Conservation (phyloP, 257 asterid species). For the Penstemon barbatus region DNA sequence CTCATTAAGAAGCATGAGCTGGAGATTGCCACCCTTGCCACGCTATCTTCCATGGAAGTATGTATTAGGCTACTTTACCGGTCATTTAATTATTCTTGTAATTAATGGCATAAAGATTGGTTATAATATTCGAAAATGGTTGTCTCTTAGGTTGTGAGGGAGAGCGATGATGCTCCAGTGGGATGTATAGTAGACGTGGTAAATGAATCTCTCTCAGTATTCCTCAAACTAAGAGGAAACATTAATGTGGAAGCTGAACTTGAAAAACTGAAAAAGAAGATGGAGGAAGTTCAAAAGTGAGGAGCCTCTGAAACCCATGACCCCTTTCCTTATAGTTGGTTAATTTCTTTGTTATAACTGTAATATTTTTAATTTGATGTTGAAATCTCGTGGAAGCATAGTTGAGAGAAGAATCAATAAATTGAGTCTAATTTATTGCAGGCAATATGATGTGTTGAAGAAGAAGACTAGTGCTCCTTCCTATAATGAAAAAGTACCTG, state of each 20-base stretch:
- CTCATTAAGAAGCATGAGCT: conserved; percentile 51
- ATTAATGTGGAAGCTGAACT: conserved; percentile 67
- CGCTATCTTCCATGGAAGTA: conserved; percentile 69
- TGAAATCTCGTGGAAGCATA: background rate
- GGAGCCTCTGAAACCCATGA: conserved; percentile 26
- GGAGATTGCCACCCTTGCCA: conserved; percentile 82
- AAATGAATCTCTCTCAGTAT: conserved; percentile 61
- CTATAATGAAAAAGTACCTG: conserved; percentile 75
- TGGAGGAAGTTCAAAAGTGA: conserved; percentile 77
- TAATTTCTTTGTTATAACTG: background rate
- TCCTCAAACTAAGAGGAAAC: conserved; percentile 53
- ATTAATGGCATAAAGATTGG: background rate
- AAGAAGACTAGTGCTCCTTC: conserved; percentile 62
- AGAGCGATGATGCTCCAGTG: conserved; percentile 62
- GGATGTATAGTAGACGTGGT: conserved; percentile 68
- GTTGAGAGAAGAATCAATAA: background rate
- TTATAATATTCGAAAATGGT: background rate
- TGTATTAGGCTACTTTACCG: conserved; percentile 16
- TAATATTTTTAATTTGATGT: background rate
- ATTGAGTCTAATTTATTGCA: conserved; percentile 31
- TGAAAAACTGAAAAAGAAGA: conserved; percentile 74
- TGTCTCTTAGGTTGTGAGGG: conserved; percentile 56
- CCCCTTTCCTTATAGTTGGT: conserved; percentile 1
- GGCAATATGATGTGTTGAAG: conserved; percentile 63
- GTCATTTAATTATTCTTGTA: no score